Conservation (phyloP, 192 early-diverging fungal genomes). For the Chytriomyces sp. region DNA sequence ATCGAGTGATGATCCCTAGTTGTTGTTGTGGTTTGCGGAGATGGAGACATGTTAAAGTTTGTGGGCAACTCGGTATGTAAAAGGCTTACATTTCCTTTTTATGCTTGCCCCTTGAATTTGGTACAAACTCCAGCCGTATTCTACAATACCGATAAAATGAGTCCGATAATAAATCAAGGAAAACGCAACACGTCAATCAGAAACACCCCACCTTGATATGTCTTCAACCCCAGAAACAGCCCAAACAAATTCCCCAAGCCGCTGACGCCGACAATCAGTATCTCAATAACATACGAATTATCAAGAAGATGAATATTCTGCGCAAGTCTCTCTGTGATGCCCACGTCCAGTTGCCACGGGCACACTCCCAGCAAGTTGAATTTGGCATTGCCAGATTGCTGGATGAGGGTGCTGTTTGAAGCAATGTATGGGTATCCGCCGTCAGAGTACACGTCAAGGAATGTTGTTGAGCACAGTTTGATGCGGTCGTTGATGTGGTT, state of each 20-base stretch:
- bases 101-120: constrained; percentile 34
- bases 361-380: constrained; percentile 20
- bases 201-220: constrained; percentile 17
- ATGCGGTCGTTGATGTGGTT: constrained; percentile 9
- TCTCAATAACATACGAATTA: not conserved
- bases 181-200: not conserved
- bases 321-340: not conserved
- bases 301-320: constrained; percentile 5
- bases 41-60: not conserved
- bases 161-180: not conserved
- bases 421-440: constrained; percentile 3
- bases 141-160: not conserved
- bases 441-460: not conserved
- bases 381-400: no score
- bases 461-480: not conserved
- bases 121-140: constrained; percentile 34
- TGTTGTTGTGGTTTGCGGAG: not conserved
- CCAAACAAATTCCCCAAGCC: constrained; percentile 20
- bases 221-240: constrained; percentile 23
- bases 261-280: constrained; percentile 13
- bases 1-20: constrained; percentile 33
- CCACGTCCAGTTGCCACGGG: constrained; percentile 6
- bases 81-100: constrained; percentile 21
- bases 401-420: not conserved
- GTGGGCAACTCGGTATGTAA: not conserved